phyloP scores from a whole-genome alignment of 2,329 filamentous ascomycete genomes.

The Blastomyces emzantsi region DNA sequence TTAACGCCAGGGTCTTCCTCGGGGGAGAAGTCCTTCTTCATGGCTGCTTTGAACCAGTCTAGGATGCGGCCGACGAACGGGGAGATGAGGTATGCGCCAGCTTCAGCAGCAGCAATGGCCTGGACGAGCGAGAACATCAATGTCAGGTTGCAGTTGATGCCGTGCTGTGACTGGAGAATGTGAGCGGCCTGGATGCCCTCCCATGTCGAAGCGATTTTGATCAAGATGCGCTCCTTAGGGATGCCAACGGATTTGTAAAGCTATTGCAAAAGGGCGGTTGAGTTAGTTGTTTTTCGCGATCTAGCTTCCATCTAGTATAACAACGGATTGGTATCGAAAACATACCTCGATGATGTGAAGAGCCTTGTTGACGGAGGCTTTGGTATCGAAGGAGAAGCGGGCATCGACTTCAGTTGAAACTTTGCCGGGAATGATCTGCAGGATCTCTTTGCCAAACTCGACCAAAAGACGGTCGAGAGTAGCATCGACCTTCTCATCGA shows the following conservation, averaged over 20 bases:
- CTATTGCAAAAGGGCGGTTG: conserved; percentile 39
- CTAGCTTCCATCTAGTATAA: neutral
- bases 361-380: conserved; percentile 89
- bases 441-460: conserved; percentile 96
- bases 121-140: conserved; percentile 96
- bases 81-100: conserved; percentile 92
- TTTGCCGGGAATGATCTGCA: conserved; percentile 94
- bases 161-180: conserved; percentile 91
- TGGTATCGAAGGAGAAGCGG: conserved; percentile 86
- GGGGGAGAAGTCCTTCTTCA: conserved; percentile 86
- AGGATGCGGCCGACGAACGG: conserved; percentile 99
- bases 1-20: conserved; percentile 93
- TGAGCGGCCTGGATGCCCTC: conserved; percentile 98
- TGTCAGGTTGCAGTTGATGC: conserved; percentile 97
- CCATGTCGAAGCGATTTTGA: conserved; percentile 99
- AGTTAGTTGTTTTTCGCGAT: conserved; percentile 15
- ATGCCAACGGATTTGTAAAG: conserved; percentile 92
- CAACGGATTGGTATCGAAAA: conserved; percentile 14
- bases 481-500: conserved; percentile 78
- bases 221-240: conserved; percentile 86
- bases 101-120: conserved; percentile 93
- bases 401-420: conserved; percentile 99
- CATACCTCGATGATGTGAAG: conserved; percentile 90
- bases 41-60: conserved; percentile 97
- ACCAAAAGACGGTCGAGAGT: conserved; percentile 92